These are phyloP conservation scores for Candida adriatica DNA, from an alignment of 805 yeast species.

Conservation along the genomic window DNA sequence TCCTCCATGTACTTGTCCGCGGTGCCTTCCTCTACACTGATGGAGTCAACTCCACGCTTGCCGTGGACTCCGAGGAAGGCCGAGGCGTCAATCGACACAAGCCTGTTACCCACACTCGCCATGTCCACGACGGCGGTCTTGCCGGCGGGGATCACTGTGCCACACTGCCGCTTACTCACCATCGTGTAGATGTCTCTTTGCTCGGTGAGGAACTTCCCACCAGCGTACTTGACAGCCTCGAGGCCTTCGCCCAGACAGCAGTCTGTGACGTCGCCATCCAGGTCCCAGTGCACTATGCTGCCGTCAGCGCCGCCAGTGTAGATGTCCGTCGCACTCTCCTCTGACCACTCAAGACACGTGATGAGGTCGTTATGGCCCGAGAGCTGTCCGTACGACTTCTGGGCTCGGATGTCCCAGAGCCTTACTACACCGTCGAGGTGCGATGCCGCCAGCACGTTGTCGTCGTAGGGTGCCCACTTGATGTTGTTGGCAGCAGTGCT, in stretches of 20 bases:
- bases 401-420: constrained; percentile 71
- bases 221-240: constrained; percentile 29
- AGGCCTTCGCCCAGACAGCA: constrained; percentile 45
- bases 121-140: constrained; percentile 41
- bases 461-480: constrained; percentile 58
- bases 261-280: constrained; percentile 28
- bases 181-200: constrained; percentile 26
- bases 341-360: constrained; percentile 55
- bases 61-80: constrained; percentile 52
- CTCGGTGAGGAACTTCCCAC: constrained; percentile 22
- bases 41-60: constrained; percentile 22
- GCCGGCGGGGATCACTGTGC: constrained; percentile 56
- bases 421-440: constrained; percentile 49
- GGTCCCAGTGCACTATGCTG: constrained; percentile 64
- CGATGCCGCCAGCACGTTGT: constrained; percentile 58
- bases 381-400: constrained; percentile 43
- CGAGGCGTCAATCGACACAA: constrained; percentile 47
- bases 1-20: constrained; percentile 19
- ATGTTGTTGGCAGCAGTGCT: constrained; percentile 33
- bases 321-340: constrained; percentile 40
- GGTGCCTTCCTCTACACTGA: constrained; percentile 18
- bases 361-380: constrained; percentile 51
- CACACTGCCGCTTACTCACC: constrained; percentile 44
- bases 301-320: constrained; percentile 62
- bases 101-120: constrained; percentile 32